Percentiles rank a stretch among this genome's conserved stretches.
These are phyloP conservation scores for Lachancea nothofagi DNA, from an alignment of 805 yeast genomes.

Conservation along the genomic window DNA sequence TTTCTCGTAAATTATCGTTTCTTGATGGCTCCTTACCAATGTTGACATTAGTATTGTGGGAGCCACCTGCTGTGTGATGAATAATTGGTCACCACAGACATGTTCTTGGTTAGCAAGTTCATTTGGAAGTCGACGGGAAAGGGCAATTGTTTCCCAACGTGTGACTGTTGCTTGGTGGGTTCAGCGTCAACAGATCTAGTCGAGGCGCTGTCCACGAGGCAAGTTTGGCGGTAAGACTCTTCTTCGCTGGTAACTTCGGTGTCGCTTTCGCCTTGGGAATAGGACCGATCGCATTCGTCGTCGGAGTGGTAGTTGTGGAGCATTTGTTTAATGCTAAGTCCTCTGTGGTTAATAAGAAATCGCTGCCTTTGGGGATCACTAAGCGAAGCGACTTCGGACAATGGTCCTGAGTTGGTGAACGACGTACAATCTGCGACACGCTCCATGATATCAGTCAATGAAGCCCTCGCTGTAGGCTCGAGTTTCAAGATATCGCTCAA, in stretches of 20 bases:
- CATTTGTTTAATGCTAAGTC: conserved; percentile 18
- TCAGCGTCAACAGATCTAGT: conserved; percentile 19
- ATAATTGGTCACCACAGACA: conserved; percentile 20
- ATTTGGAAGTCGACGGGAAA: conserved; percentile 8
- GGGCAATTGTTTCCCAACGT: background rate
- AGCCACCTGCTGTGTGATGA: conserved; percentile 15
- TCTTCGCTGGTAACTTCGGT: conserved; percentile 7
- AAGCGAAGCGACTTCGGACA: conserved; percentile 22
- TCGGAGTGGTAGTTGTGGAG: conserved; percentile 12
- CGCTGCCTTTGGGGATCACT: conserved; percentile 15
- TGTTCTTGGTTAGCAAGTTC: conserved; percentile 16
- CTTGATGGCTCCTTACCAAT: background rate
- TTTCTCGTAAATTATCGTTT: conserved; percentile 7
- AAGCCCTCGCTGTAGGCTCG: conserved; percentile 34
- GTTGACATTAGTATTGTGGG: conserved; percentile 10
- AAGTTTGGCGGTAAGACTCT: conserved; percentile 5
- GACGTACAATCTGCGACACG: conserved; percentile 23
- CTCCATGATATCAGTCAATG: conserved; percentile 18
- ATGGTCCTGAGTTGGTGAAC: conserved; percentile 29
- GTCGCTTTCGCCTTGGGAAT: conserved; percentile 11
- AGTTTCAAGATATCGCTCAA: conserved; percentile 34
- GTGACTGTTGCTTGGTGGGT: conserved; percentile 8
- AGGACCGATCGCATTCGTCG: conserved; percentile 13
- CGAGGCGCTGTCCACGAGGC: conserved; percentile 9
- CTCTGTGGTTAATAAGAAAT: conserved; percentile 18